Conservation (phyloP, 2,329 filamentous ascomycete species). For the Sclerotinia sclerotiorum region DNA sequence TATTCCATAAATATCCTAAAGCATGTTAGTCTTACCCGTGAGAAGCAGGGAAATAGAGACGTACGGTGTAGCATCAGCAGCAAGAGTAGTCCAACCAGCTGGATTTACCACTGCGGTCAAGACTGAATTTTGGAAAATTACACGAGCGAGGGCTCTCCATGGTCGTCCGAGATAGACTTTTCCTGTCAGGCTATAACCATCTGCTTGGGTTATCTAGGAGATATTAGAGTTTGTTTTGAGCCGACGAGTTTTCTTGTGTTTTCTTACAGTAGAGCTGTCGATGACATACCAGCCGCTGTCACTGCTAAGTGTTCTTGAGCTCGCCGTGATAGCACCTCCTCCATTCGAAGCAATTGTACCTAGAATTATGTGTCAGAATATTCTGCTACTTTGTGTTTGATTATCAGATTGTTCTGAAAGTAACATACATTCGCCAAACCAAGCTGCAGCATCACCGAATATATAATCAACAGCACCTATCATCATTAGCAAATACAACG, state of each 20-base stretch:
- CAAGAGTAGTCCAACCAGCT: constrained; percentile 46
- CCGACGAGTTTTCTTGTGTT: too few relatives aligned
- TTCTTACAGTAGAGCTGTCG: constrained; percentile 7
- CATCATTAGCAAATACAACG: background rate
- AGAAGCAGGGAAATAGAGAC: background rate
- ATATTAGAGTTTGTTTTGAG: background rate
- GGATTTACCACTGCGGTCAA: constrained; percentile 51
- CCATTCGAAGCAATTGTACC: constrained; percentile 16
- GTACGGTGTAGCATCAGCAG: constrained; percentile 28
- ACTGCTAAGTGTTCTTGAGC: background rate
- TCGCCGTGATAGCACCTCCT: constrained; percentile 16
- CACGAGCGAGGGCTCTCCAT: constrained; percentile 50
- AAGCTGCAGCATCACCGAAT: constrained; percentile 14
- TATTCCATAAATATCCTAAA: constrained; percentile 16
- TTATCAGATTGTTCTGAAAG: background rate
- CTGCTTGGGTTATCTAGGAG: constrained; percentile 27
- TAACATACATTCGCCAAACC: constrained; percentile 20
- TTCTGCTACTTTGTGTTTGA: background rate
- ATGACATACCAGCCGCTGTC: constrained; percentile 14
- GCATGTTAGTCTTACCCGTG: background rate
- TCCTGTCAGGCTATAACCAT: constrained; percentile 35
- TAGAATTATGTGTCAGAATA: background rate
- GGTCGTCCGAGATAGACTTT: constrained; percentile 52
- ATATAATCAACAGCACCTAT: constrained; percentile 20
- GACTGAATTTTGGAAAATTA: constrained; percentile 50